These are phyloP conservation scores for Nicotiana tabacum DNA, from an alignment of 257 asterid genomes.

Conservation along the genomic window DNA sequence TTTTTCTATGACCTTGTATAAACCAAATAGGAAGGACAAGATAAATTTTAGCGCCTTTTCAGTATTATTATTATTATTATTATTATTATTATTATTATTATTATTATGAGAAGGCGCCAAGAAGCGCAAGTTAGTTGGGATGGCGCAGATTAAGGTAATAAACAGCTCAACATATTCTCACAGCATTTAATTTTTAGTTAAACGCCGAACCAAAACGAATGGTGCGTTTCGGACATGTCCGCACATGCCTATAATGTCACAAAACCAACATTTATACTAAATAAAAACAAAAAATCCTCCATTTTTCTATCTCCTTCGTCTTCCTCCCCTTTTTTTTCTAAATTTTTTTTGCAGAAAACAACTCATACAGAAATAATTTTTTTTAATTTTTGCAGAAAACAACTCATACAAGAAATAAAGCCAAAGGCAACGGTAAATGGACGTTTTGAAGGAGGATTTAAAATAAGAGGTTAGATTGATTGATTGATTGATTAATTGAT, in stretches of 20 bases:
- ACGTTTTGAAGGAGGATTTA: not conserved
- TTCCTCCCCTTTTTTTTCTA: no score
- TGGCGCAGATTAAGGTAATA: not conserved
- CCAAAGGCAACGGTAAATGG: not conserved
- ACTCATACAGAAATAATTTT: not conserved
- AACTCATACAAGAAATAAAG: not conserved
- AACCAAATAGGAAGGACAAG: not conserved
- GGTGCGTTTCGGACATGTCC: not conserved
- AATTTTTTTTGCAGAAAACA: not conserved
- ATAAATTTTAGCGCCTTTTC: no score
- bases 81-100: no score
- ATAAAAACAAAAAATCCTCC: not conserved
- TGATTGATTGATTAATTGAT: not conserved
- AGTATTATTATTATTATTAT: no score
- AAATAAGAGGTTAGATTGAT: not conserved
- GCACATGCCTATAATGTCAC: not conserved
- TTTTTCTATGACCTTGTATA: not conserved
- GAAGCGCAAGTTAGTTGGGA: not conserved
- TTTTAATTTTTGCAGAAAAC: not conserved
- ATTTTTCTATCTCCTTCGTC: not conserved
- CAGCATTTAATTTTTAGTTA: not conserved
- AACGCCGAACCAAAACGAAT: not conserved
- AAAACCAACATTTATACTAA: not conserved
- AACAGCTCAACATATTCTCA: not conserved
- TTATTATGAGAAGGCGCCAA: not conserved